Evolutionary conservation across 495 filamentous ascomycete genomes (phyloP).

Genomic region (Penicillium riverlandense): DNA sequence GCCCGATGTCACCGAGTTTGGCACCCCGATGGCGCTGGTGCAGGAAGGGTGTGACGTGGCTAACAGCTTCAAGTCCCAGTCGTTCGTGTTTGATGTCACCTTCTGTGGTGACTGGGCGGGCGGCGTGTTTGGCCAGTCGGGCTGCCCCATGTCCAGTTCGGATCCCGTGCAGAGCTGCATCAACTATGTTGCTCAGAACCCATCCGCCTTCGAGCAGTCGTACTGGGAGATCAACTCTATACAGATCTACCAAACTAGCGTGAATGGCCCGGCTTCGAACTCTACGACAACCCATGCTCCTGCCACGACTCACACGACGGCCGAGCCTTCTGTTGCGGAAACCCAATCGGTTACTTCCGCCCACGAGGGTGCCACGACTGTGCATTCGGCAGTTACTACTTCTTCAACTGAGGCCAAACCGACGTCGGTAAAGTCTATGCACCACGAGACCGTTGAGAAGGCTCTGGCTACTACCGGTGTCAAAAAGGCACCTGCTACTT

Average conservation of each 20-base stretch:
- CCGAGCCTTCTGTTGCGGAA: not conserved
- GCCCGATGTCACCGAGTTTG: slow-evolving; percentile 60
- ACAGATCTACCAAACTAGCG: slow-evolving; percentile 49
- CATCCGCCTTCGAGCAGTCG: slow-evolving; percentile 49
- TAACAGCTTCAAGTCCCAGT: slow-evolving; percentile 59
- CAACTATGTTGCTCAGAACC: slow-evolving; percentile 59
- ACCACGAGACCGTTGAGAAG: not conserved
- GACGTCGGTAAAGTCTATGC: not conserved
- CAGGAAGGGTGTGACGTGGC: slow-evolving; percentile 59
- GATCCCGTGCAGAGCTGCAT: slow-evolving; percentile 46
- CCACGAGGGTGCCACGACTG: not conserved
- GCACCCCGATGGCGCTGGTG: slow-evolving; percentile 57
- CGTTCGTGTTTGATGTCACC: slow-evolving; percentile 73
- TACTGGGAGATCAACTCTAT: slow-evolving; percentile 70
- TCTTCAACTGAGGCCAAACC: not conserved
- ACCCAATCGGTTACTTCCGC: not conserved
- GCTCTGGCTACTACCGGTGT: not conserved
- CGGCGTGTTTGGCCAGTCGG: slow-evolving; percentile 36
- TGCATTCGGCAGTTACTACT: slow-evolving; percentile 1
- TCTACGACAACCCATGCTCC: not conserved
- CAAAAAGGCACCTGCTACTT: not conserved
- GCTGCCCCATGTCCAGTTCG: slow-evolving; percentile 29
- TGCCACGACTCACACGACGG: not conserved
- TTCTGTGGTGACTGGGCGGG: slow-evolving; percentile 93
- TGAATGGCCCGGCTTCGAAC: slow-evolving; percentile 3